Base-by-base conservation (phyloP, 2,329 filamentous ascomycete genomes). In the Trichoderma atroviride region DNA sequence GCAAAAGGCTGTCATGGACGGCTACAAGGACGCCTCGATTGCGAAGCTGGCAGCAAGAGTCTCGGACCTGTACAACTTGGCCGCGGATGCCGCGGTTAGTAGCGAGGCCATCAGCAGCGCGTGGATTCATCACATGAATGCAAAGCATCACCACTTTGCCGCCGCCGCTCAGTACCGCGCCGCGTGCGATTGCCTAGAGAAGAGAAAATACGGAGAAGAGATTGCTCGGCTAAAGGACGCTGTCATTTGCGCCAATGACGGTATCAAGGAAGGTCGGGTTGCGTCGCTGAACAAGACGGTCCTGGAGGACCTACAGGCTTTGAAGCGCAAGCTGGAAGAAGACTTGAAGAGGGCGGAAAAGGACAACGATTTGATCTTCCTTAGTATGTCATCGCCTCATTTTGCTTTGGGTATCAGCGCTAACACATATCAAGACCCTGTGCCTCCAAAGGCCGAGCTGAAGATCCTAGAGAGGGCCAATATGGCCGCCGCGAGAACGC, bases 111-210 rank as follows among this genome's bases (percentile, higher is more conserved):
- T 98, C 73, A 96, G 92, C 78, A 94, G 92, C 68, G 92, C 96
- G 72, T 98, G 95, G 96, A 97, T 99, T 74, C 95, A 98, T 79
- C 95, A 98, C 78, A 94, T 96, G 87, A 94, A 92, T 31, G 96
- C 95, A 6, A 99, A 98, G 79, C 94, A 98, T 76, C 92, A 97
- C 77, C 96, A 98, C 79, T 98, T 99, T 81, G 94, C 95, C 1
- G 95, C 93, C 0, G 96, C 96, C 0, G 96, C 96, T 0, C 96
- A 99, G 78, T 98, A 95, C 75, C 86, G 96, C 16, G 93, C 95
- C 31, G 93, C 96, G 0, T 91, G 93, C 72, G 94, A 97, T 76
- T 96, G 93, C 74, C 79, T 99, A 16, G 96, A 98, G 81, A 98
- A 97, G 85, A 86, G 91, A 61, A 96, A 91, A 76, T 99, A 97